Conservation (phyloP, 179 eudicot genomes). For the Silene coronaria region DNA sequence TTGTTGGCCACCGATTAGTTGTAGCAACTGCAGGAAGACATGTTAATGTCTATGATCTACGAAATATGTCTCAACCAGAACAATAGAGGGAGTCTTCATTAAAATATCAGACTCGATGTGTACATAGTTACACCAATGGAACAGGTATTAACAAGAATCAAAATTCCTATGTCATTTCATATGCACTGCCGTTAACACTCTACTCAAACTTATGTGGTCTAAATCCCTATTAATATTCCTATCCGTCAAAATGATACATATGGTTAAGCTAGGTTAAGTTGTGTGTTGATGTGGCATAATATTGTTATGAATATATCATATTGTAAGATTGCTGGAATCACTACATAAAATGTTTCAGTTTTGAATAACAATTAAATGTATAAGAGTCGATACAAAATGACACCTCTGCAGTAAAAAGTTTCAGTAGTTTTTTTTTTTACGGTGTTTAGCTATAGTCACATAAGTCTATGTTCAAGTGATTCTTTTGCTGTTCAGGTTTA, state of each 20-base stretch:
- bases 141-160: constrained; percentile 51
- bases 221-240: neutral
- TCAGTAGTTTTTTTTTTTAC: no score
- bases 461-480: neutral
- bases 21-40: constrained; percentile 96
- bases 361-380: no score
- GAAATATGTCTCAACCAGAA: constrained; percentile 96
- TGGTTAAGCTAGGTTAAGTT: neutral
- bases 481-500: neutral
- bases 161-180: neutral
- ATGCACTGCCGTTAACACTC: neutral
- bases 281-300: neutral
- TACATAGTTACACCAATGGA: constrained; percentile 90
- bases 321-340: no score
- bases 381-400: no score
- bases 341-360: no score
- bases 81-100: constrained; percentile 88
- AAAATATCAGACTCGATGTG: constrained; percentile 94
- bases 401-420: no score
- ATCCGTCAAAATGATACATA: neutral
- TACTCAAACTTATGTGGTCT: neutral
- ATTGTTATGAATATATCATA: no score
- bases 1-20: constrained; percentile 78
- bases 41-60: constrained; percentile 86
- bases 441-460: no score